Evolutionary conservation across 2,329 filamentous ascomycete genomes (phyloP).

Genomic region (Aspergillus persii): DNA sequence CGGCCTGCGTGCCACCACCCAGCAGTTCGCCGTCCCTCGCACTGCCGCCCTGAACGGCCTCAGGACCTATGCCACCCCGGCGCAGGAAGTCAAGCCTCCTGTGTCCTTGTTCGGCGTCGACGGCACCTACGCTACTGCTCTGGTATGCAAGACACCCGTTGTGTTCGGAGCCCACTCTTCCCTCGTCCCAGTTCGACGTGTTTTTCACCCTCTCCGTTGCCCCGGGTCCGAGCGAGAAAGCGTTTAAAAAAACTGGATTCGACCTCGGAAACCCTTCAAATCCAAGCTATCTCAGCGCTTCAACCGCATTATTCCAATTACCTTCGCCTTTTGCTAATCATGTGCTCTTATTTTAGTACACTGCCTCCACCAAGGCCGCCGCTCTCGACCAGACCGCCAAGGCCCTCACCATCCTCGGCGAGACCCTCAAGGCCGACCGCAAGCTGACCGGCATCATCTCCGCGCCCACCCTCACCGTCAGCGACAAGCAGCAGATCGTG

Average conservation of each 20-base stretch:
- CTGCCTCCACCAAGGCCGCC: conserved; percentile 84
- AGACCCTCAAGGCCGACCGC: conserved; percentile 74
- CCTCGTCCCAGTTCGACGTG: neutral
- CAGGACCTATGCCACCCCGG: conserved; percentile 73
- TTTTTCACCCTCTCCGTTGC: conserved; percentile 12
- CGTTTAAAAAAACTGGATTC: conserved; percentile 3
- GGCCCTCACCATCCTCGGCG: conserved; percentile 69
- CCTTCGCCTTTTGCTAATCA: neutral
- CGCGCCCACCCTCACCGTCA: conserved; percentile 72
- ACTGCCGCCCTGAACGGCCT: conserved; percentile 45
- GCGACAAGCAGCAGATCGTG: conserved; percentile 84
- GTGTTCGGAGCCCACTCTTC: neutral
- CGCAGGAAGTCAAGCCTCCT: conserved; percentile 74
- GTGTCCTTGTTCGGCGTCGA: conserved; percentile 92
- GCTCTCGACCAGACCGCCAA: conserved; percentile 81
- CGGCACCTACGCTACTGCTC: conserved; percentile 95
- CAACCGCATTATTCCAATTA: neutral
- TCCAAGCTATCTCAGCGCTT: neutral
- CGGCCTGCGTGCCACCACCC: conserved; percentile 55
- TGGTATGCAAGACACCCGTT: conserved; percentile 68
- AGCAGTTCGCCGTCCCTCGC: conserved; percentile 42
- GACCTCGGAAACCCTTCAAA: neutral
- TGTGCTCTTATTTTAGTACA: conserved; percentile 67
- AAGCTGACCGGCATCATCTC: conserved; percentile 75
- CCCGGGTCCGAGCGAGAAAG: conserved; percentile 14